Evolutionary conservation across 2,329 filamentous ascomycete species (phyloP).

Genomic region (Furcasterigmium sp.): DNA sequence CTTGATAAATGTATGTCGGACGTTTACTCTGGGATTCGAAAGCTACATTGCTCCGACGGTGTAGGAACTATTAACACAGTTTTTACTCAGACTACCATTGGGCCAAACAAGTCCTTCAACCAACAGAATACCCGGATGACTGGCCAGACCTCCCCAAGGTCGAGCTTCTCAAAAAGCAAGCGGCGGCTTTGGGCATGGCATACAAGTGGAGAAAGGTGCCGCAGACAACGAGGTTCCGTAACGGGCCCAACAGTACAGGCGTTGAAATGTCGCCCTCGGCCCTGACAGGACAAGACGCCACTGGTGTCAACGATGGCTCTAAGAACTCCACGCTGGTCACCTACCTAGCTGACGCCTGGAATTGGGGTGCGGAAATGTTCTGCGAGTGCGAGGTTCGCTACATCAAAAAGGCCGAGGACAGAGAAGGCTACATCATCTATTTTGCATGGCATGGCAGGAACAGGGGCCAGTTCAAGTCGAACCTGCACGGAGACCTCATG

Average conservation of each 20-base stretch:
- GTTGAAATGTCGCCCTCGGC: slow-evolving; percentile 58
- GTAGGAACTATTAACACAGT: too few relatives aligned
- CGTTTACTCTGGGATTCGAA: too few relatives aligned
- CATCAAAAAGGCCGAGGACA: slow-evolving; percentile 43
- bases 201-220: slow-evolving; percentile 50
- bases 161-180: slow-evolving; percentile 51
- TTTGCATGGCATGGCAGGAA: slow-evolving; percentile 60
- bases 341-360: slow-evolving; percentile 65
- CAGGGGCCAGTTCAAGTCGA: slow-evolving; percentile 47
- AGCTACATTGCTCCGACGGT: too few relatives aligned
- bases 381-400: slow-evolving; percentile 64
- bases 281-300: slow-evolving; percentile 57
- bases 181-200: slow-evolving; percentile 41
- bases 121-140: slow-evolving; percentile 50
- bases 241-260: slow-evolving; percentile 57
- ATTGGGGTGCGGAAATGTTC: slow-evolving; percentile 67
- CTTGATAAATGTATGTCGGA: slow-evolving; percentile 47
- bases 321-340: slow-evolving; percentile 63
- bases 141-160: slow-evolving; percentile 56
- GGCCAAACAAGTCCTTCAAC: slow-evolving; percentile 52
- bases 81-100: slow-evolving; percentile 49
- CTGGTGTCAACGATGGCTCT: slow-evolving; percentile 62
- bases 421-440: slow-evolving; percentile 56
- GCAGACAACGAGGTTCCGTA: slow-evolving; percentile 59
- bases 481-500: slow-evolving; percentile 55